A percentile compares a stretch with the other conserved stretches of the same genome.
Conservation (phyloP, 345 rosid species). For the Abelmoschus esculentus region DNA sequence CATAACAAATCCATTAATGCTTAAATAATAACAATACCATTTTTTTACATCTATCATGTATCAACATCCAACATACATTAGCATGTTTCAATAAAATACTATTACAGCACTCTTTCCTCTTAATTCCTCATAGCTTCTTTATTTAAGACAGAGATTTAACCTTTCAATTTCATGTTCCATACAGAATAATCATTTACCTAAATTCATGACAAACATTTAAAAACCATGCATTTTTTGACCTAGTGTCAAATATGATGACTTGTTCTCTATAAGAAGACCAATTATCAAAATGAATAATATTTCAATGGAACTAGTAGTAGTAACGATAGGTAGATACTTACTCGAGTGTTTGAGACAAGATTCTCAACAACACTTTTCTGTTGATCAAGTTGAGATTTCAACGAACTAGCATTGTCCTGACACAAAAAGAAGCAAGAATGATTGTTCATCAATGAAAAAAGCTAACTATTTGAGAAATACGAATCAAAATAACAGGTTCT, state of each 20-base stretch:
- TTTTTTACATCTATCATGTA: not conserved
- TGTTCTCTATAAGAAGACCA: not conserved
- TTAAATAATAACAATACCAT: not conserved
- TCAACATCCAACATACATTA: not conserved
- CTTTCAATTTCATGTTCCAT: not conserved
- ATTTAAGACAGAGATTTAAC: not conserved
- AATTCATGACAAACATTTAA: not conserved
- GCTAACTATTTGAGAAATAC: no score
- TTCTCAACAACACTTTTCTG: constrained; percentile 58
- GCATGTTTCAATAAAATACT: not conserved
- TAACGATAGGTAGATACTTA: constrained; percentile 15
- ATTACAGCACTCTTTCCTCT: not conserved
- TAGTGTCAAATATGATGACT: not conserved
- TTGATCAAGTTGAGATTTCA: constrained; percentile 67
- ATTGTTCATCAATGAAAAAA: not conserved
- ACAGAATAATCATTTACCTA: not conserved
- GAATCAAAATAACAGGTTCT: not conserved
- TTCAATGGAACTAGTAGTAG: not conserved
- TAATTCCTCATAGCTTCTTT: not conserved
- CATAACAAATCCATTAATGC: constrained; percentile 12
- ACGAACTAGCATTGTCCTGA: constrained; percentile 54
- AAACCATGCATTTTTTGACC: not conserved
- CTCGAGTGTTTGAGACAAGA: constrained; percentile 75
- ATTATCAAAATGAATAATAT: not conserved
- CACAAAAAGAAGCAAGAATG: constrained; percentile 1